Evolutionary conservation across 108 stramenopile genomes (phyloP), one percentile per base, ranked within the genome.

Genomic region (Skeletonema costatum): DNA sequence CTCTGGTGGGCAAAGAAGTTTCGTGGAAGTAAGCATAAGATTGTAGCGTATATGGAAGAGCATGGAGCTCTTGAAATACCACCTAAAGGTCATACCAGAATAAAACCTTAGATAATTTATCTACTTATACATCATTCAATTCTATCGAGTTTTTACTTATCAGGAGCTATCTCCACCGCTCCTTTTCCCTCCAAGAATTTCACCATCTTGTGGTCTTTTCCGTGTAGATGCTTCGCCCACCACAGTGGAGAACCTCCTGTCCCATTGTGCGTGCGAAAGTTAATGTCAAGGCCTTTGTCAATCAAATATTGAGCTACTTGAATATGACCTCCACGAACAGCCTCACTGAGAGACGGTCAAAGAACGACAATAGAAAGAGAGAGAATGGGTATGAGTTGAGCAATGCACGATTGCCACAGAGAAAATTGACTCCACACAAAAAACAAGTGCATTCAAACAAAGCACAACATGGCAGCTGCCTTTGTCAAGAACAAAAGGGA

Each of bases 1-100:
- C 66, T 92, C 31, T 89, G 88, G 87, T 90, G 89, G 89, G 88
- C 89, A 19, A 80, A 86, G 48, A 75, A 75, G 51, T 64, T 73
- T 17, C 75, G 80, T 14, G 69, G 74, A 13, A 51, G 66, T 10
- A 77, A 87, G 58, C 63, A 70, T 53, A 73, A 71, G 13, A 75
- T 83, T 17, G 71, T 86, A 16, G 71, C 63, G n/a, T 42, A 80
- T 33, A 62, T 89, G 62, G 51, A 75, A 41, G 64, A 68, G 35
- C 38, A 77, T 33, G 87, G 87, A 42, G 89, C 82, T 9, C 21
- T 76, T 16, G 59, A 75, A 11, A 56, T 87, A n/a, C 32, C 64
- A 46, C 87, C 87, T 21, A 62, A 72, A 41, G 35, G 36, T 35
- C 63, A 64, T 19, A 0, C 0, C 3, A 64, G 5, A 58, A 60